Percentiles rank a stretch among this genome's conserved stretches.
phyloP scores from a whole-genome alignment of 768 basidiomycete species.

The Candolleomyces eurysporus region DNA sequence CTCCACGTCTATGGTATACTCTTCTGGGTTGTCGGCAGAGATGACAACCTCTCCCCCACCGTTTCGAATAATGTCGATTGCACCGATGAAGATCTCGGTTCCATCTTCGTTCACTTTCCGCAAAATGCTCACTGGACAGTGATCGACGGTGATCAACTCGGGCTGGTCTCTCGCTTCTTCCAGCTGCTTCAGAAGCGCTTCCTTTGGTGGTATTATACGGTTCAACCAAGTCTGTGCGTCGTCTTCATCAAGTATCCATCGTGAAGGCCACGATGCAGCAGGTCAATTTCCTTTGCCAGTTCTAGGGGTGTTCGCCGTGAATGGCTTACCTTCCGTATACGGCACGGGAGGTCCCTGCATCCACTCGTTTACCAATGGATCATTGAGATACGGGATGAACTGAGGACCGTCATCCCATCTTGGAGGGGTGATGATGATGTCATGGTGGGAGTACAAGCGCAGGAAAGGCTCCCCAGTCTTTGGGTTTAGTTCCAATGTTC shows the following conservation, averaged over 20 bases:
- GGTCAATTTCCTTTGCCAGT: too few species aligned
- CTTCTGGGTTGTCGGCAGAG: slow-evolving; percentile 13
- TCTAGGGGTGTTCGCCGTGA: too few species aligned
- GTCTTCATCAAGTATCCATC: slow-evolving; percentile 15
- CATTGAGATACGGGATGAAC: slow-evolving; percentile 44
- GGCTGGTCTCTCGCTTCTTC: slow-evolving; percentile 19
- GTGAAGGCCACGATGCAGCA: background rate
- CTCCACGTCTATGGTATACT: background rate
- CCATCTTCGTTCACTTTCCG: slow-evolving; percentile 55
- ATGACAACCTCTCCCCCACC: slow-evolving; percentile 22
- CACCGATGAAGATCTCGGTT: slow-evolving; percentile 49
- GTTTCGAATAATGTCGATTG: slow-evolving; percentile 33
- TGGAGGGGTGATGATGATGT: slow-evolving; percentile 61
- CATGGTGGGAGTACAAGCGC: slow-evolving; percentile 44
- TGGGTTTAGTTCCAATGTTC: slow-evolving; percentile 32
- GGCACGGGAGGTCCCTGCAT: slow-evolving; percentile 53
- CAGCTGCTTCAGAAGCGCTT: slow-evolving; percentile 28
- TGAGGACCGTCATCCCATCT: slow-evolving; percentile 42
- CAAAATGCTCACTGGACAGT: slow-evolving; percentile 46
- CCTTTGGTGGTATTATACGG: slow-evolving; percentile 20
- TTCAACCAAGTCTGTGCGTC: slow-evolving; percentile 25
- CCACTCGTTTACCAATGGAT: slow-evolving; percentile 43
- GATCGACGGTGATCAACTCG: slow-evolving; percentile 27
- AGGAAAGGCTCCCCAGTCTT: slow-evolving; percentile 44
- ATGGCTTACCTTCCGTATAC: slow-evolving; percentile 37